A percentile compares a stretch with the other conserved stretches of the same genome.
Conservation (phyloP, 345 rosid genomes). For the Sisymbrium altissimum region DNA sequence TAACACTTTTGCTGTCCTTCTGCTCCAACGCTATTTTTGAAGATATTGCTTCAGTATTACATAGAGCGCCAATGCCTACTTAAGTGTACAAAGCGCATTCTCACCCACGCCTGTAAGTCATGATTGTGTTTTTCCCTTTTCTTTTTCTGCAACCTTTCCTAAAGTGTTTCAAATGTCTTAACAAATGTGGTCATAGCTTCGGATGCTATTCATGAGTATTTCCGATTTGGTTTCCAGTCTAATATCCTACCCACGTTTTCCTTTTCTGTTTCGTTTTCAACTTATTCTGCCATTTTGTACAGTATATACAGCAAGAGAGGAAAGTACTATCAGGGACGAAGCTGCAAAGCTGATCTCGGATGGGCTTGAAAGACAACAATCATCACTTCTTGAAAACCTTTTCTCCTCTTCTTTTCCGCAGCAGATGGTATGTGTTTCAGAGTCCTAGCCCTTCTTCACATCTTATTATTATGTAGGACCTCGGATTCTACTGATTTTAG, state of each 20-base stretch:
- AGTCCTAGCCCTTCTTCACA: not conserved
- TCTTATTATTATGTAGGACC: slow-evolving; percentile 1
- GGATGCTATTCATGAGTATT: not conserved
- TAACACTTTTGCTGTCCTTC: not conserved
- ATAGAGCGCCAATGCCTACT: slow-evolving; percentile 91
- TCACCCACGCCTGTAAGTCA: slow-evolving; percentile 72
- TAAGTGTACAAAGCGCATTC: slow-evolving; percentile 75
- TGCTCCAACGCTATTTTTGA: slow-evolving; percentile 20
- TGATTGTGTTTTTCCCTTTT: not conserved
- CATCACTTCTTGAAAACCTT: slow-evolving; percentile 55
- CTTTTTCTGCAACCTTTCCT: not conserved
- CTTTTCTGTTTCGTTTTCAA: not conserved
- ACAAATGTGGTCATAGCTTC: not conserved
- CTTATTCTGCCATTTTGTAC: slow-evolving; percentile 36
- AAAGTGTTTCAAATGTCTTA: not conserved
- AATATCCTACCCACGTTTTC: not conserved
- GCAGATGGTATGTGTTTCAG: slow-evolving; percentile 55
- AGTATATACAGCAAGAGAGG: slow-evolving; percentile 52
- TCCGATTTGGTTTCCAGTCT: not conserved
- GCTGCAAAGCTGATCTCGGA: slow-evolving; percentile 66
- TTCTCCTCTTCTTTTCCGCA: slow-evolving; percentile 60
- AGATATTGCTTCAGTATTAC: slow-evolving; percentile 79
- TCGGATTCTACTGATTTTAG: not conserved
- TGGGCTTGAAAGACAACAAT: slow-evolving; percentile 70
- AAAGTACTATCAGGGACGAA: slow-evolving; percentile 42